A percentile compares a stretch with the other conserved stretches of the same genome.
phyloP scores from a whole-genome alignment of 148 eudicot species.

The Chenopodium album region DNA sequence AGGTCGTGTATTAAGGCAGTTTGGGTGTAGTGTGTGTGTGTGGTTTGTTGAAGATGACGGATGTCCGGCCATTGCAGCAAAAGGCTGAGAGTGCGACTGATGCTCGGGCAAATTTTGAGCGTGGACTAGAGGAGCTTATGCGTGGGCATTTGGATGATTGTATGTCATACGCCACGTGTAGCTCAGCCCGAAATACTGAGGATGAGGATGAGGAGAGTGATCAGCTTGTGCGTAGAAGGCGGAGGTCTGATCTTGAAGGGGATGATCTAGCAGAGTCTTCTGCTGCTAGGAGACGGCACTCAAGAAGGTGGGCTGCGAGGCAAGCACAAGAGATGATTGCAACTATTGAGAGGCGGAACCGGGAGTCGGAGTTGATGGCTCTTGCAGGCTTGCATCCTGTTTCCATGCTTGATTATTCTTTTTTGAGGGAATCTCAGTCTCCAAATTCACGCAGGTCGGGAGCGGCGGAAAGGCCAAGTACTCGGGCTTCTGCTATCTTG shows the following conservation, averaged over 20 bases:
- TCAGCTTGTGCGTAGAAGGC: slow-evolving; percentile 77
- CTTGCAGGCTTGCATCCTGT: slow-evolving; percentile 92
- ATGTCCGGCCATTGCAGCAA: slow-evolving; percentile 67
- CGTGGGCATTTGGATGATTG: slow-evolving; percentile 79
- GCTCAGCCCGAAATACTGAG: slow-evolving; percentile 65
- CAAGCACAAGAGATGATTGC: slow-evolving; percentile 98
- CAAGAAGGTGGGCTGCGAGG: slow-evolving; percentile 89
- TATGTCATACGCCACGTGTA: slow-evolving; percentile 82
- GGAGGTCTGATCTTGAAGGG: slow-evolving; percentile 88
- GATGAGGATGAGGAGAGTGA: slow-evolving; percentile 83
- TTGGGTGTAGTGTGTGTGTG: not conserved
- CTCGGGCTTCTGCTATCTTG: slow-evolving; percentile 73
- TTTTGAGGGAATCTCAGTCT: slow-evolving; percentile 79
- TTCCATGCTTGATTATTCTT: slow-evolving; percentile 94
- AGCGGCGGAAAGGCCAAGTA: slow-evolving; percentile 66
- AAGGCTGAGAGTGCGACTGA: slow-evolving; percentile 65
- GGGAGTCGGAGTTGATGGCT: slow-evolving; percentile 95
- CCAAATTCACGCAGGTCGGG: slow-evolving; percentile 73
- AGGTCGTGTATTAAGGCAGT: slow-evolving; percentile 18
- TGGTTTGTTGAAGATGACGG: slow-evolving; percentile 45
- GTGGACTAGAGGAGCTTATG: slow-evolving; percentile 80
- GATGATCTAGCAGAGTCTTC: slow-evolving; percentile 97
- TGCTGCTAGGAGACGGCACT: slow-evolving; percentile 88
- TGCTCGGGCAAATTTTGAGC: slow-evolving; percentile 61
- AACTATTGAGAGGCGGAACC: slow-evolving; percentile 85